These are phyloP conservation scores for Penicillium corylophilum DNA, from an alignment of 2,329 filamentous ascomycete genomes.

Conservation along the genomic window DNA sequence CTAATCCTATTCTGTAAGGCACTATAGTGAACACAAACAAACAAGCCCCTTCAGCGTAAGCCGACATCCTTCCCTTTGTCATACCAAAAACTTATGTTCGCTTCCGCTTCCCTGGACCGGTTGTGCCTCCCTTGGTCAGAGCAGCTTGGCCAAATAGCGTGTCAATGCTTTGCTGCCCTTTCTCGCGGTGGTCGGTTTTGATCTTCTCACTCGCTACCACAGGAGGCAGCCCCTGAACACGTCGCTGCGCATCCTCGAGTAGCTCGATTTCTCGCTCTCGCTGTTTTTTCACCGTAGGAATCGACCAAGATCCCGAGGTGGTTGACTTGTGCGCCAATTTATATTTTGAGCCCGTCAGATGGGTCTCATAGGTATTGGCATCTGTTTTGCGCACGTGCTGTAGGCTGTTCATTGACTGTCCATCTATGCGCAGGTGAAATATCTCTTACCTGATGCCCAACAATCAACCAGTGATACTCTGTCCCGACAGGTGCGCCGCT, in stretches of 20 bases:
- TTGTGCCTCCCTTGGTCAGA: not conserved
- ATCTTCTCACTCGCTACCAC: conserved; percentile 34
- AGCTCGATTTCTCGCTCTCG: conserved; percentile 34
- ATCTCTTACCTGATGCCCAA: conserved; percentile 33
- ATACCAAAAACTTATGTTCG: not conserved
- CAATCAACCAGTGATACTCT: conserved; percentile 37
- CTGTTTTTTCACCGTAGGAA: conserved; percentile 36
- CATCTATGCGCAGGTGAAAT: not conserved
- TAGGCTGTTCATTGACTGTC: not conserved
- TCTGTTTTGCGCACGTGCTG: conserved; percentile 38
- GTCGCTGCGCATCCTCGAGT: conserved; percentile 34
- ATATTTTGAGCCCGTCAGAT: conserved; percentile 35
- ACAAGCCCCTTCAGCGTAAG: too few species aligned
- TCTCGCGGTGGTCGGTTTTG: conserved; percentile 31
- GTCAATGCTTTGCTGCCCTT: conserved; percentile 34
- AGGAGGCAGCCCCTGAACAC: conserved; percentile 34
- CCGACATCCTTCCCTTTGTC: too few species aligned
- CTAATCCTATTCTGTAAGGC: too few species aligned
- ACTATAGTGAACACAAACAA: too few species aligned
- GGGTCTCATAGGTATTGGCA: conserved; percentile 38
- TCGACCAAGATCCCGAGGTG: conserved; percentile 32
- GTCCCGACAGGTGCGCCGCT: conserved; percentile 37
- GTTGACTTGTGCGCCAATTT: conserved; percentile 37
- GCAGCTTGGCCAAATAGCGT: conserved; percentile 26
- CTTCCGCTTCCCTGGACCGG: conserved; percentile 20